Evolutionary conservation across 2,329 filamentous ascomycete species (phyloP), one percentile per base, ranked within the genome.

Genomic region (Aspergillus pseudonomiae): DNA sequence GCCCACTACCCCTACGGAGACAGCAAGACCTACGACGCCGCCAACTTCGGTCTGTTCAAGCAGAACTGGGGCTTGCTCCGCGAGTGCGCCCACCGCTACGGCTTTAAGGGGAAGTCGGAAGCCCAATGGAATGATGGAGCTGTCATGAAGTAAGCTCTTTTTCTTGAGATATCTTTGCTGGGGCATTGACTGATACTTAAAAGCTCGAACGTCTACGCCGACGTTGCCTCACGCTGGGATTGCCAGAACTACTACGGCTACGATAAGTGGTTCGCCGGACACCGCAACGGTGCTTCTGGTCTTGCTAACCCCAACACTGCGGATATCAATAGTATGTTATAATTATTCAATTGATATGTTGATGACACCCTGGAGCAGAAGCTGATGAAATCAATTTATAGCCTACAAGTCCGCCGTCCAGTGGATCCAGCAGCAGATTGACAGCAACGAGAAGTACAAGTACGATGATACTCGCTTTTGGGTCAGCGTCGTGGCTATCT

Each of bases 391-490:
- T 14, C 2, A 10, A 9, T 12, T 30, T 21, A 26, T 12, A 69
- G 68, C 32, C 19, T 77, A 76, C 58, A 74, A 71, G 54, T 59
- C 54, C 14, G 73, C 68, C 2, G 63, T 74, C n/a, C 39, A 63
- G 19, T 75, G 73, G 73, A 75, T 74, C 52, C 67, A 75, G 57
- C 26, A 65, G 34, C 72, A 74, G 66, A 67, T 75, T 52, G 68
- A 70, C 28, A 68, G 67, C 54, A 57, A 65, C 39, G 12, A 60
- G 1, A 62, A 57, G 48, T 72, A 73, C 45, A 62, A 64, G 56
- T 65, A 52, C 32, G 73, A 75, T 53, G 71, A 75, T 63, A 74
- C 71, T 39, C 68, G 73, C 21, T 75, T 74, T 60, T 75, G 69
- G 70, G 71, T 72, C 30, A 34, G 68, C 41, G 68, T 73, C n/a